A percentile compares a stretch with the other conserved stretches of the same genome.
phyloP scores from a whole-genome alignment of 2,329 filamentous ascomycete genomes.

The Fusarium oxysporum region DNA sequence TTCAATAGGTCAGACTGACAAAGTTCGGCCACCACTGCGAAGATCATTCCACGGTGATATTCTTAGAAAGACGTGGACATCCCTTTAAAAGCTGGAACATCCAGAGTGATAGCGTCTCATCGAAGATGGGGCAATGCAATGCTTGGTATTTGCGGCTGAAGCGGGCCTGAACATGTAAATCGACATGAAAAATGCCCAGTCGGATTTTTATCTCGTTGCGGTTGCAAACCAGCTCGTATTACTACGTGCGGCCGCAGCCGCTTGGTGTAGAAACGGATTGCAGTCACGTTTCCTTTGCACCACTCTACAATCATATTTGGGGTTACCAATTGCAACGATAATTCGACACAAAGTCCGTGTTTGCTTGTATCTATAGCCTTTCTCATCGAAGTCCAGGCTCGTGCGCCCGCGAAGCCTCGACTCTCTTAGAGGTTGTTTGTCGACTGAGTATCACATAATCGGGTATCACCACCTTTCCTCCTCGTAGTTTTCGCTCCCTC shows the following conservation, averaged over 20 bases:
- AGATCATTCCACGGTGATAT: constrained; percentile 14
- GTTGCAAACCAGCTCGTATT: too few relatives aligned
- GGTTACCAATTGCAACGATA: too few relatives aligned
- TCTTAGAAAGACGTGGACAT: constrained; percentile 18
- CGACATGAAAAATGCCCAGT: background rate
- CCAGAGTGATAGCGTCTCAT: background rate
- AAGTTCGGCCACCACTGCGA: constrained; percentile 30
- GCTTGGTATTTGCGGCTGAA: background rate
- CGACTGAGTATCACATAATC: constrained; percentile 73
- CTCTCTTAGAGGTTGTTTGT: constrained; percentile 41
- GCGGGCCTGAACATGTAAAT: background rate
- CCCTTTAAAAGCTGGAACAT: background rate
- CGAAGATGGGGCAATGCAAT: background rate
- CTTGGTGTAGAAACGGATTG: too few relatives aligned
- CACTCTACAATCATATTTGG: too few relatives aligned
- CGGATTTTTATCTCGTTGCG: background rate
- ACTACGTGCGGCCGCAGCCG: too few relatives aligned
- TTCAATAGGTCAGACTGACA: constrained; percentile 26
- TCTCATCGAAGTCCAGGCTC: constrained; percentile 15
- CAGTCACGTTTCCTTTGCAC: too few relatives aligned
- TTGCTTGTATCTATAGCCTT: background rate
- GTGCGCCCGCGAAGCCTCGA: constrained; percentile 16
- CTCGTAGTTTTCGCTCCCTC: constrained; percentile 62
- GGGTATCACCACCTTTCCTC: constrained; percentile 63
- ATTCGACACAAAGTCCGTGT: background rate